Percentiles rank a stretch among this genome's conserved stretches.
Conservation (phyloP, 2,329 filamentous ascomycete genomes). For the Nemania diffusa region DNA sequence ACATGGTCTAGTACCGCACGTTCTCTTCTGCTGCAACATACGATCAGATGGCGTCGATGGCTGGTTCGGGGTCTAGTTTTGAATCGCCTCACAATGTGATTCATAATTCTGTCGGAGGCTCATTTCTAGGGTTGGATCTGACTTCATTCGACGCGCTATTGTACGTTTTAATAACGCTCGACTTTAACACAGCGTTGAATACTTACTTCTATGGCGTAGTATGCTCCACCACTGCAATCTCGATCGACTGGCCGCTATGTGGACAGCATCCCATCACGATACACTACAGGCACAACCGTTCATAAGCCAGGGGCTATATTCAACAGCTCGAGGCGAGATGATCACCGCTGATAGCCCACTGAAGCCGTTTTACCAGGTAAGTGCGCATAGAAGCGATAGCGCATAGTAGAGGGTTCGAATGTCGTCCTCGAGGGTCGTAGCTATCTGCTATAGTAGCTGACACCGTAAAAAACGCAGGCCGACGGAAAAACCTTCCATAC, state of each 20-base stretch:
- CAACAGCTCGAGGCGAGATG: slow-evolving; percentile 52
- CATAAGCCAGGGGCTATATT: slow-evolving; percentile 52
- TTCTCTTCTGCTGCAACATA: slow-evolving; percentile 54
- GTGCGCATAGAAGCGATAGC: neutral
- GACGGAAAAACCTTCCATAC: slow-evolving; percentile 56
- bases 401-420: neutral
- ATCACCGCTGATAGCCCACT: slow-evolving; percentile 59
- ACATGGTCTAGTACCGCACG: slow-evolving; percentile 53
- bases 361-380: slow-evolving; percentile 59
- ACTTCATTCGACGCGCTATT: slow-evolving; percentile 61
- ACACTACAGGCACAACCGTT: slow-evolving; percentile 47
- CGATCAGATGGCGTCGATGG: slow-evolving; percentile 52
- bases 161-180: slow-evolving; percentile 45
- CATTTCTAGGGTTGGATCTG: slow-evolving; percentile 50
- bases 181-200: neutral
- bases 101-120: slow-evolving; percentile 54
- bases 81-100: slow-evolving; percentile 58
- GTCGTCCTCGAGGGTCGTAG: neutral
- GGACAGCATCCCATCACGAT: slow-evolving; percentile 54
- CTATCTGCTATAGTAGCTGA: neutral
- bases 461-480: slow-evolving; percentile 23
- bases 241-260: slow-evolving; percentile 67
- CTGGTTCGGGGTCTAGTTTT: slow-evolving; percentile 53
- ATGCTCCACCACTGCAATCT: slow-evolving; percentile 67
- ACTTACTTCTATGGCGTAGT: slow-evolving; percentile 43